Base-by-base conservation (phyloP, 2,329 filamentous ascomycete genomes). In the Fusarium luffae region DNA sequence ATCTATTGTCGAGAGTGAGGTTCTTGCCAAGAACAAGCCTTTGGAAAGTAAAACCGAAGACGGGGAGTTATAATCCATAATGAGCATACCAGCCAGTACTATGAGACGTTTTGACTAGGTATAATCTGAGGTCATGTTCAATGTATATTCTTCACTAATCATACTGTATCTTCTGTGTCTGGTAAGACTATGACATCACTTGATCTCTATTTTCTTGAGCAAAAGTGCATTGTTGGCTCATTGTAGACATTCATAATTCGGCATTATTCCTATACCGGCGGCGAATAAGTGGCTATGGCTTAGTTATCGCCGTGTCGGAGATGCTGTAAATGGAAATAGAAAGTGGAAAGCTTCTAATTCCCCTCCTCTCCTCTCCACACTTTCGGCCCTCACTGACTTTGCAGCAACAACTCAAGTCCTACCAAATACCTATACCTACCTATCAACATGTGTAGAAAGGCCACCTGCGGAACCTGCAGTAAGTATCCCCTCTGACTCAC, bases 381-480 rank as follows among this genome's bases (percentile, higher is more conserved):
- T 51, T 51, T 23, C 14, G 14, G 41, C 52, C 65, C 54, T 28
- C 40, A 59, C 34, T 18, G 21, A 43, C 41, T 59, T 16, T 28
- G 25, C 27, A 28, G 13, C n/a, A 19, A 52, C 34, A 42, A 52
- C 23, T 9, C 12, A 52, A 19, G 12, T 52, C 27, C 3, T 14
- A n/a, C 16, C 32, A 30, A 14, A 21, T 23, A 21, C 25, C 9
- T 6, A n/a, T 7, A n/a, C 16, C 32, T 19, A n/a, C 16, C 32
- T 21, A 28, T 42, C 28, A 77, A 19, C 37, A 92, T 92, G 90
- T 92, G 90, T 78, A 89, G 85, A 79, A 87, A 87, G 78, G 85
- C 87, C 25, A 85, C 81, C 63, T 92, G 90, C 79, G 80, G 81
- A 66, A 86, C 82, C 54, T 92, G 90, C 82, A 82, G 90, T 91